Percentiles rank a stretch among this genome's conserved stretches.
Evolutionary conservation across 805 yeast genomes (phyloP).

Genomic region (Candida glaebosa): DNA sequence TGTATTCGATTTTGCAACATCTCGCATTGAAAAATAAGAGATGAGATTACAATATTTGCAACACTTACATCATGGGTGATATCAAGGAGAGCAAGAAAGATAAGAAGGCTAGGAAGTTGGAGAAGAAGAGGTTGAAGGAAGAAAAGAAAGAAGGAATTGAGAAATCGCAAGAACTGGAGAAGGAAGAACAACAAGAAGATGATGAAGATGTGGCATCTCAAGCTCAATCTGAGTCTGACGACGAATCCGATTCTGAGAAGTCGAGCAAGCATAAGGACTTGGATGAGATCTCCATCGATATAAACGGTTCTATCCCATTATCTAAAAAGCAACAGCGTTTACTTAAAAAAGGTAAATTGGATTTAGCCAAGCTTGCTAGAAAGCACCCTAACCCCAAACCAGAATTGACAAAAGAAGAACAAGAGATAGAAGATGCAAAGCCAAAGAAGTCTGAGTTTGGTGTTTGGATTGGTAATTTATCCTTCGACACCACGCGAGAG

Average conservation of each 20-base stretch:
- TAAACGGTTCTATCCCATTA: slow-evolving; percentile 70
- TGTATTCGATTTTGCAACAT: background rate
- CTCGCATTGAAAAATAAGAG: background rate
- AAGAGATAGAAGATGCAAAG: slow-evolving; percentile 25
- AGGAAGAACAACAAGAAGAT: slow-evolving; percentile 5
- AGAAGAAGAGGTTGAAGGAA: slow-evolving; percentile 18
- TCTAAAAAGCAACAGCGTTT: slow-evolving; percentile 89
- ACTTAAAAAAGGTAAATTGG: slow-evolving; percentile 76
- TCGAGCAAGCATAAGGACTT: slow-evolving; percentile 6
- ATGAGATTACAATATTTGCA: background rate
- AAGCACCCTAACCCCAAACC: slow-evolving; percentile 41
- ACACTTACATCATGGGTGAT: slow-evolving; percentile 1
- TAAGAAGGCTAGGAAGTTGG: slow-evolving; percentile 19
- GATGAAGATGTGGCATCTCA: slow-evolving; percentile 10
- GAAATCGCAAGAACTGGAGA: slow-evolving; percentile 14
- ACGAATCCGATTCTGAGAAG: slow-evolving; percentile 7
- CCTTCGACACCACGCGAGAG: slow-evolving; percentile 78
- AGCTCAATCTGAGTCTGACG: slow-evolving; percentile 8
- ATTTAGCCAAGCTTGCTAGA: slow-evolving; percentile 50
- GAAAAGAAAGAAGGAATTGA: slow-evolving; percentile 23
- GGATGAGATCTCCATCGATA: slow-evolving; percentile 66
- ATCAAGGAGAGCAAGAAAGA: slow-evolving; percentile 14
- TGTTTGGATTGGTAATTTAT: slow-evolving; percentile 92
- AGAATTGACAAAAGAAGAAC: slow-evolving; percentile 24
- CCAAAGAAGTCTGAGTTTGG: slow-evolving; percentile 55